Percentiles rank a stretch among this genome's conserved stretches.
Conservation (phyloP, 2,329 filamentous ascomycete species). For the Akanthomyces dipterigenus region DNA sequence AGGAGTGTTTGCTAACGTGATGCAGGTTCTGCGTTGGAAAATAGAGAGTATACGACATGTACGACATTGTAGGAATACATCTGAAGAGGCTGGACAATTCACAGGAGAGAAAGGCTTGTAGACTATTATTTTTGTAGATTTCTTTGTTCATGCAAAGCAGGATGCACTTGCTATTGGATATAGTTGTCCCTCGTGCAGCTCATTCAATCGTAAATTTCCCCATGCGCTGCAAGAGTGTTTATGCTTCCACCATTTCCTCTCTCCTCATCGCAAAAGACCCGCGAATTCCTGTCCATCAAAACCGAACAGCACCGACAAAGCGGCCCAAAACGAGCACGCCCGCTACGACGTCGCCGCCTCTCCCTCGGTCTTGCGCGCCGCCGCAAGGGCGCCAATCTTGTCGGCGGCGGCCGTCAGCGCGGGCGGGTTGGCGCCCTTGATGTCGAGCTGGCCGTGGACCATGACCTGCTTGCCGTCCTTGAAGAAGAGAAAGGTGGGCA, state of each 20-base stretch:
- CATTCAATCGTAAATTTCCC: too few species aligned
- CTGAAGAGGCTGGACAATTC: neutral
- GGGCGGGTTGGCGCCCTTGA: conserved; percentile 28
- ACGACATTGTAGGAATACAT: conserved; percentile 1
- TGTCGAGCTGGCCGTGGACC: conserved; percentile 24
- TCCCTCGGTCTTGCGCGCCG: conserved; percentile 23
- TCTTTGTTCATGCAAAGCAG: neutral
- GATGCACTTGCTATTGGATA: too few species aligned
- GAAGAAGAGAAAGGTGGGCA: conserved; percentile 91
- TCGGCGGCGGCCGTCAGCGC: conserved; percentile 28
- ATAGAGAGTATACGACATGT: conserved; percentile 18
- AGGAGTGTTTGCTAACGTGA: neutral
- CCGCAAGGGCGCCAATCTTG: conserved; percentile 30
- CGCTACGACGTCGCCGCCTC: neutral
- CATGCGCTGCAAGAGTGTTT: too few species aligned
- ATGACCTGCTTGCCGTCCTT: conserved; percentile 53
- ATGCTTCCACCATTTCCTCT: too few species aligned
- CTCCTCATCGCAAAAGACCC: too few species aligned
- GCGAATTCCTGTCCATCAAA: too few species aligned
- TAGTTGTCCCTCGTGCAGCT: too few species aligned
- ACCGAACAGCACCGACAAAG: too few species aligned
- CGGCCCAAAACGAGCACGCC: too few species aligned
- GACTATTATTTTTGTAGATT: neutral
- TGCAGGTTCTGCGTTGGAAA: conserved; percentile 51
- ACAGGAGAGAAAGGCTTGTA: neutral